Evolutionary conservation across 2,329 filamentous ascomycete genomes (phyloP).

Genomic region (Verruconis gallopava): DNA sequence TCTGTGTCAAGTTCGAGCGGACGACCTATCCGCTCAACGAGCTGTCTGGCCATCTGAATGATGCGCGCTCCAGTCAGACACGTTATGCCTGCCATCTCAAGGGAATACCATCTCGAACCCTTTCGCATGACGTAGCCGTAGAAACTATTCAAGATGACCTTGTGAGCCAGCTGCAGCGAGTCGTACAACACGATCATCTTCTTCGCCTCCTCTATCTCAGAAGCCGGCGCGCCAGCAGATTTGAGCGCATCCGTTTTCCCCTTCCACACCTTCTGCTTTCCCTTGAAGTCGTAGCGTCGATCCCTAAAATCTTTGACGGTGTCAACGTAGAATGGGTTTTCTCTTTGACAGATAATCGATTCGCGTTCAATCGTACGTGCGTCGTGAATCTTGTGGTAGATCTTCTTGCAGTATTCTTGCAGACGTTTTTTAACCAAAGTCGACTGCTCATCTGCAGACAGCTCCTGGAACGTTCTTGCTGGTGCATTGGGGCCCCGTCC

Average conservation of each 20-base stretch:
- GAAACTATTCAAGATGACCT: constrained; percentile 98
- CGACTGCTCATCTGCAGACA: constrained; percentile 72
- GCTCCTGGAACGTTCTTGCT: constrained; percentile 62
- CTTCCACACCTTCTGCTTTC: constrained; percentile 97
- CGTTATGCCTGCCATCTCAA: constrained; percentile 98
- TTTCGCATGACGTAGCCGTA: constrained; percentile 99
- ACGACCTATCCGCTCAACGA: constrained; percentile 85
- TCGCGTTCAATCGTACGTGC: constrained; percentile 84
- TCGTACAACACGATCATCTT: constrained; percentile 98
- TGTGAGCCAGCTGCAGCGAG: constrained; percentile 91
- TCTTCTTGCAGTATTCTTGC: constrained; percentile 91
- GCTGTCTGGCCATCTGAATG: constrained; percentile 86
- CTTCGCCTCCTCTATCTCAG: constrained; percentile 83
- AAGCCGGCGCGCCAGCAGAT: constrained; percentile 58
- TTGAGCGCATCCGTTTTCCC: constrained; percentile 84
- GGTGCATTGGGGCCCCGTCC: constrained; percentile 61
- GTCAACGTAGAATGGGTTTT: constrained; percentile 97
- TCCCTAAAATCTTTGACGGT: constrained; percentile 95
- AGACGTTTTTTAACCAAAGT: constrained; percentile 70
- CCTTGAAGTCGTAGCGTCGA: constrained; percentile 96
- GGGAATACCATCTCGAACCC: constrained; percentile 95
- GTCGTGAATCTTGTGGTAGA: constrained; percentile 98
- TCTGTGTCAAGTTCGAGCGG: constrained; percentile 94
- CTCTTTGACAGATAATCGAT: constrained; percentile 94
- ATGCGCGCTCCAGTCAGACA: constrained; percentile 93